phyloP scores from a whole-genome alignment of 441 rosid genomes.

The Syzygium malaccense region DNA sequence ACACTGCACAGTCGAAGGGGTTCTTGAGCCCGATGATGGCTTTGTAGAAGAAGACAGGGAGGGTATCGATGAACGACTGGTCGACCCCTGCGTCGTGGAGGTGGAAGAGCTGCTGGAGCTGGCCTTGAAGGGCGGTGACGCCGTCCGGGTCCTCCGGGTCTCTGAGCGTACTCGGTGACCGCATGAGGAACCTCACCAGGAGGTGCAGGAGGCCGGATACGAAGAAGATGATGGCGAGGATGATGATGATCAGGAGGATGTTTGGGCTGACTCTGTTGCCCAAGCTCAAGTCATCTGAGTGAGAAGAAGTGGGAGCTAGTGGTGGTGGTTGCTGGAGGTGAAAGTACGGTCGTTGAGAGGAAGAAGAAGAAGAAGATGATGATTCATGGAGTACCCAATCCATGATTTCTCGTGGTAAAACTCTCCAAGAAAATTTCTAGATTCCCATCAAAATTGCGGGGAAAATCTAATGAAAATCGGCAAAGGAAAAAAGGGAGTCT shows the following conservation, averaged over 20 bases:
- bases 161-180: slow-evolving; percentile 30
- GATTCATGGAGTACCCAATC: slow-evolving; percentile 22
- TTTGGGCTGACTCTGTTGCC: slow-evolving; percentile 50
- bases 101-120: slow-evolving; percentile 86
- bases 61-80: slow-evolving; percentile 88
- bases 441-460: slow-evolving; percentile 13
- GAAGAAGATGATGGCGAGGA: slow-evolving; percentile 62
- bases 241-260: slow-evolving; percentile 41
- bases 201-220: slow-evolving; percentile 69
- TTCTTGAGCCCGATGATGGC: slow-evolving; percentile 70
- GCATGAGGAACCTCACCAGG: slow-evolving; percentile 47
- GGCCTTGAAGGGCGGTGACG: slow-evolving; percentile 91
- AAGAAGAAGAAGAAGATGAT: slow-evolving; percentile 14
- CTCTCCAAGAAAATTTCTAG: slow-evolving; percentile 19
- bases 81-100: slow-evolving; percentile 96
- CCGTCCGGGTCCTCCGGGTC: slow-evolving; percentile 56
- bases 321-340: slow-evolving; percentile 28
- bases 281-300: slow-evolving; percentile 28
- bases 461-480: background rate
- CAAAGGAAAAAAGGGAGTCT: background rate
- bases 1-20: slow-evolving; percentile 92
- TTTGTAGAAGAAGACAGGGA: slow-evolving; percentile 80
- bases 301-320: slow-evolving; percentile 11
- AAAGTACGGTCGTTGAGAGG: slow-evolving; percentile 22
- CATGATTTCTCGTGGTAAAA: slow-evolving; percentile 21